Conservation (phyloP, 768 basidiomycete genomes). For the Artomyces pyxidatus region DNA sequence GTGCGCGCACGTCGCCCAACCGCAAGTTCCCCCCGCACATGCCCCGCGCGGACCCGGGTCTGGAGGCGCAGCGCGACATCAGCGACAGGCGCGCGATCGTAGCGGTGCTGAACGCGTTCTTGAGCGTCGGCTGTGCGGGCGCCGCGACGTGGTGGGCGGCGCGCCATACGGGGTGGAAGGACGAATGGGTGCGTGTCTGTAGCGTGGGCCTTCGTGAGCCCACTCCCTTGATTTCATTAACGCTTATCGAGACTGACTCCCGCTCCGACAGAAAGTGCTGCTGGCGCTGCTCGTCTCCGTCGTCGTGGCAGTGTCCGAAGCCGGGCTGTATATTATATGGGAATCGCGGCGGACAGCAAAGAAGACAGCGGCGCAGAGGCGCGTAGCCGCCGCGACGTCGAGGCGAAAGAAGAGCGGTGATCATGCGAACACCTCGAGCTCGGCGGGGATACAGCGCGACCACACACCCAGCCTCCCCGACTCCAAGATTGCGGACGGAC, state of each 20-base stretch:
- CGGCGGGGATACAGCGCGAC: too few relatives aligned
- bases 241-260: too few relatives aligned
- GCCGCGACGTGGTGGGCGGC: constrained; percentile 70
- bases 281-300: constrained; percentile 52
- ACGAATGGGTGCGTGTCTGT: constrained; percentile 61
- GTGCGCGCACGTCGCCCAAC: constrained; percentile 70
- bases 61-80: constrained; percentile 34
- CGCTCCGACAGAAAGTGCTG: constrained; percentile 49
- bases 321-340: constrained; percentile 67
- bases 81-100: constrained; percentile 62
- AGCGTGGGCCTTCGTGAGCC: too few relatives aligned
- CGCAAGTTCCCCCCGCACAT: constrained; percentile 52
- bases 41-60: constrained; percentile 34
- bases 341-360: constrained; percentile 32
- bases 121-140: constrained; percentile 62
- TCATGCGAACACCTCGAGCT: neutral
- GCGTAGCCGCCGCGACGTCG: neutral
- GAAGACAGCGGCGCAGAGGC: neutral
- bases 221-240: too few relatives aligned
- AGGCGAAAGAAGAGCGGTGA: neutral
- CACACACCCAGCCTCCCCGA: too few relatives aligned
- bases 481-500: too few relatives aligned
- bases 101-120: constrained; percentile 58
- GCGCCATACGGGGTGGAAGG: constrained; percentile 49
- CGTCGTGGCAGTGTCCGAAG: constrained; percentile 65